Base-by-base conservation (phyloP, 2,329 filamentous ascomycete genomes). In the Cercospora citrullina region DNA sequence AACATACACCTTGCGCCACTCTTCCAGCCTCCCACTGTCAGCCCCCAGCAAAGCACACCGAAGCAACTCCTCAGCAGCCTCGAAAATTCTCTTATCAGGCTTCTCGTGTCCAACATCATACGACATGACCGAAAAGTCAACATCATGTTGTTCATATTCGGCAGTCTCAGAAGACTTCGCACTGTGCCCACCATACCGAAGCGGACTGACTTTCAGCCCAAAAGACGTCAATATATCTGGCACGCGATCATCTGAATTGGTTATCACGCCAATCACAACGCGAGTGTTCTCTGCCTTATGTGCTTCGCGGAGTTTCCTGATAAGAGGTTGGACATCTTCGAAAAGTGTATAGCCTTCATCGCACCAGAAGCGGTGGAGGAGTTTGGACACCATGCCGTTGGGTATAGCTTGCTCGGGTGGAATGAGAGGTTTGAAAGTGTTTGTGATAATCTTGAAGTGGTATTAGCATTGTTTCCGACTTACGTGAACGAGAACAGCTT, bases 41-140 rank as follows among this genome's bases (percentile, higher is more conserved):
- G 76, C 79, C 16, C 74, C 72, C 1, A 65, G 59, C 12, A 83
- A 65, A 8, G 79, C 72, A 4, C 76, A 69, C 2, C 68, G 64
- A 16, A 84, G 74, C 80, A 87, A 78, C 0, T 75, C 70, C 55
- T 83, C 80, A 0, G 87, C 88, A 0, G 86, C 84, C 1, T 80
- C 75, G 69, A 90, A 91, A 2, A 90, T 88, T 2, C 75, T 71
- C 8, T 67, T 70, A 63, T 87, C 80, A 0, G 89, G 89, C 75
- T 91, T 91, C 71, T 87, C 86, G 26, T 79, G 75, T 0, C 87
- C 88, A 4, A 87, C 84, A 72, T 90, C 87, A 70, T 90, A 90
- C 18, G 87, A 90, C 75, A 89, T 83, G 68, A 86, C 85, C 6
- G 85, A 81, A 68, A 90, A 89, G 72, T 86, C 84, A 53, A 90